phyloP scores from a whole-genome alignment of 768 basidiomycete genomes.

The Lenzites betulinus region DNA sequence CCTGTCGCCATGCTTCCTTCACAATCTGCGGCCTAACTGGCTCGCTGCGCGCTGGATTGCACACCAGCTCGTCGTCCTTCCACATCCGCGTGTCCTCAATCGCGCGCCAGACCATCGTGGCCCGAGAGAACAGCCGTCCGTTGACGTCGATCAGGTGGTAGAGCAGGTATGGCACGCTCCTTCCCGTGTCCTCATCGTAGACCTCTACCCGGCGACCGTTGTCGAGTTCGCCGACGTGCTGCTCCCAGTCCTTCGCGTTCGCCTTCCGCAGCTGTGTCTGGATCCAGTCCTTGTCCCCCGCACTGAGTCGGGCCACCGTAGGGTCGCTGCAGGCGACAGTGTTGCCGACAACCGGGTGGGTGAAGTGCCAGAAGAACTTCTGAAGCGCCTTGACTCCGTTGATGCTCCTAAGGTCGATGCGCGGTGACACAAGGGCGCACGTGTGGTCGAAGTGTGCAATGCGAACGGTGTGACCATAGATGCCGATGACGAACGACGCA shows the following conservation, averaged over 20 bases:
- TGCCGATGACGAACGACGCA: slow-evolving; percentile 12
- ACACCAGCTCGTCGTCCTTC: background rate
- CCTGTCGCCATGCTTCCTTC: slow-evolving; percentile 21
- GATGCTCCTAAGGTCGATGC: background rate
- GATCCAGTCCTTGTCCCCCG: background rate
- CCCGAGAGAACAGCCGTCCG: slow-evolving; percentile 15
- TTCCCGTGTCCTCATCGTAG: slow-evolving; percentile 1
- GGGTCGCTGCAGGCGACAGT: slow-evolving; percentile 12
- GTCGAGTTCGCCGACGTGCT: background rate
- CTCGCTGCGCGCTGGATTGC: background rate
- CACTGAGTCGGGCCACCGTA: background rate
- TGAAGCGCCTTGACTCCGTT: background rate
- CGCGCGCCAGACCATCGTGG: slow-evolving; percentile 16
- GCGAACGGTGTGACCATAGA: slow-evolving; percentile 13
- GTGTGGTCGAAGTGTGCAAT: slow-evolving; percentile 21
- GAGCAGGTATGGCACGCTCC: background rate
- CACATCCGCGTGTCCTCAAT: slow-evolving; percentile 11
- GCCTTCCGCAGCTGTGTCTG: background rate
- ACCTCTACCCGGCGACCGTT: slow-evolving; percentile 6
- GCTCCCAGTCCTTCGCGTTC: background rate
- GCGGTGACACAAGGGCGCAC: background rate
- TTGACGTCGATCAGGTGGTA: slow-evolving; percentile 12
- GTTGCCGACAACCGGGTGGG: slow-evolving; percentile 2
- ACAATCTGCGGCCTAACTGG: background rate
- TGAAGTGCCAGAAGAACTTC: slow-evolving; percentile 20